Conservation (phyloP, 352 stramenopile species). For the Globisporangium camurandrum region DNA sequence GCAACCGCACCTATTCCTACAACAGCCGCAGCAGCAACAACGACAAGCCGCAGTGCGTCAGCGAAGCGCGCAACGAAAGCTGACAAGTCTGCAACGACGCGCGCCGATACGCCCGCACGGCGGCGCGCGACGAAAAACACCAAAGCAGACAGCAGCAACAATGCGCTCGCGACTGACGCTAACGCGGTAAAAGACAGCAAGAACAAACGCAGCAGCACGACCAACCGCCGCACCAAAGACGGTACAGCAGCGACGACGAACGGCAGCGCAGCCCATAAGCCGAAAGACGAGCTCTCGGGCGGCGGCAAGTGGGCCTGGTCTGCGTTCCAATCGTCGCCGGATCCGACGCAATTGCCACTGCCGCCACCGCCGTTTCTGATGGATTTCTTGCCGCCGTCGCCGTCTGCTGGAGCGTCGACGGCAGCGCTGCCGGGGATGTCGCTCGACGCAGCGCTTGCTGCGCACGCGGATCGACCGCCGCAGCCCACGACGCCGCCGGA, state of each 20-base stretch:
- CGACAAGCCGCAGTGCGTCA: conserved; percentile 30
- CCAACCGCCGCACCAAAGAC: conserved; percentile 33
- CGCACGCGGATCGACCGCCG: conserved; percentile 12
- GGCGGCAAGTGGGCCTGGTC: conserved; percentile 79
- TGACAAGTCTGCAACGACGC: conserved; percentile 29
- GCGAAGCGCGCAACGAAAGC: conserved; percentile 28
- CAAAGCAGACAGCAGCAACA: conserved; percentile 3
- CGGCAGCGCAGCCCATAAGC: conserved; percentile 12
- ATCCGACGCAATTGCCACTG: conserved; percentile 61
- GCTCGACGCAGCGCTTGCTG: conserved; percentile 1
- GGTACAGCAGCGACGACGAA: conserved; percentile 21
- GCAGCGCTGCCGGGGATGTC: conserved; percentile 13
- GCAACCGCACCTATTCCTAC: not conserved
- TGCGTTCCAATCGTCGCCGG: conserved; percentile 74
- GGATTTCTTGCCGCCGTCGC: conserved; percentile 15
- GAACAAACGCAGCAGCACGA: not conserved
- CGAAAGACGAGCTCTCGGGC: conserved; percentile 44
- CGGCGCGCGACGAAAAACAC: conserved; percentile 33
- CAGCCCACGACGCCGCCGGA: conserved; percentile 29
- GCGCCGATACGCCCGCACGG: conserved; percentile 31
- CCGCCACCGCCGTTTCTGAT: conserved; percentile 69
- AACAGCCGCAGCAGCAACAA: not conserved
- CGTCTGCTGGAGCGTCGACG: conserved; percentile 8
- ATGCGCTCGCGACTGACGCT: not conserved
- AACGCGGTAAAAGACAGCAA: not conserved